Percentiles rank a stretch among this genome's conserved stretches.
Conservation (phyloP, 257 asterid species). For the Plantago major region DNA sequence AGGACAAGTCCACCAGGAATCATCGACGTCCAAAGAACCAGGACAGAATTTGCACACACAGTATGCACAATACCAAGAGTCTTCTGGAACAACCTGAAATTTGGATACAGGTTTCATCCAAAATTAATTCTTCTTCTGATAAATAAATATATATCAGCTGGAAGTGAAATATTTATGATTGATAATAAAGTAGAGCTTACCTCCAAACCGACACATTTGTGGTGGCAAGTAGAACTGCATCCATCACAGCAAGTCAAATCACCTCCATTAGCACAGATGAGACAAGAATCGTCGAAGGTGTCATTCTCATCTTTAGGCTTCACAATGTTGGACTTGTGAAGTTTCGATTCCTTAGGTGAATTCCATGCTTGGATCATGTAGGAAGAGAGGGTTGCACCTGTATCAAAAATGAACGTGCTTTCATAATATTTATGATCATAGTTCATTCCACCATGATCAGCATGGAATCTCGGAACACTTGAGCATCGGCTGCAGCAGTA, state of each 20-base stretch:
- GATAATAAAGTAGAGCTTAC: neutral
- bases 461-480: slow-evolving; percentile 25
- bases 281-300: slow-evolving; percentile 45
- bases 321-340: slow-evolving; percentile 14
- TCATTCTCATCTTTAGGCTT: slow-evolving; percentile 9
- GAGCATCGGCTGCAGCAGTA: slow-evolving; percentile 33
- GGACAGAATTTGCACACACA: slow-evolving; percentile 28
- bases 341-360: slow-evolving; percentile 22
- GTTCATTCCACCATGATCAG: slow-evolving; percentile 29
- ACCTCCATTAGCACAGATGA: slow-evolving; percentile 60
- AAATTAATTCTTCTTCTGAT: too few relatives aligned
- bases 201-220: slow-evolving; percentile 33
- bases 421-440: slow-evolving; percentile 25
- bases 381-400: slow-evolving; percentile 20
- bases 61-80: slow-evolving; percentile 25
- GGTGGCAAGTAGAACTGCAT: slow-evolving; percentile 58
- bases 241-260: slow-evolving; percentile 47
- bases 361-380: slow-evolving; percentile 42
- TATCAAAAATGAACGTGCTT: slow-evolving; percentile 11
- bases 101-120: neutral
- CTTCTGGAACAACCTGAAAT: slow-evolving; percentile 21
- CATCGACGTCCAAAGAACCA: neutral
- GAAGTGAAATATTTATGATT: too few relatives aligned
- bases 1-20: slow-evolving; percentile 29
- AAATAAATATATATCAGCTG: too few relatives aligned